Percentiles rank a stretch among this genome's conserved stretches.
These are phyloP conservation scores for Aspergillus conjunctus DNA, from an alignment of 495 filamentous ascomycete genomes.

Conservation along the genomic window DNA sequence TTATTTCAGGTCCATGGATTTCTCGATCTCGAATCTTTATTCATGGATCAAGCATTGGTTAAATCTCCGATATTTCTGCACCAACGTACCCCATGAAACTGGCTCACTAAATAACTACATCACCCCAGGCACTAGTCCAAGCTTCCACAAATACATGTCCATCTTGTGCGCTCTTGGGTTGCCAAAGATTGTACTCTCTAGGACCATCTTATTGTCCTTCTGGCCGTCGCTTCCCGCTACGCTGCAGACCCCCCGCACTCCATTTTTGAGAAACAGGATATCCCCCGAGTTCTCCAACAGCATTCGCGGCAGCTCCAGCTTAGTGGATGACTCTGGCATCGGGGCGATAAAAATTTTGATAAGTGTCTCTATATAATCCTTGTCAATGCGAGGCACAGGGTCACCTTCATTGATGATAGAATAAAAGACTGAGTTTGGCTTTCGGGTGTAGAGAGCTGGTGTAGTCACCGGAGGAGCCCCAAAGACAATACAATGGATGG, in stretches of 20 bases:
- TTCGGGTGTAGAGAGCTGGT: constrained; percentile 49
- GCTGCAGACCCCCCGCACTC: constrained; percentile 1
- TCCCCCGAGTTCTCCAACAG: constrained; percentile 9
- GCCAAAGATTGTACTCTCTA: constrained; percentile 13
- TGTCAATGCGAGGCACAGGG: constrained; percentile 75
- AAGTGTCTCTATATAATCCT: constrained; percentile 68
- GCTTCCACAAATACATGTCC: constrained; percentile 17
- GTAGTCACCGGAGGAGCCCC: constrained; percentile 76
- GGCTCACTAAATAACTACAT: not conserved
- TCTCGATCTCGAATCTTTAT: too few relatives aligned
- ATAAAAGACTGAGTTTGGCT: constrained; percentile 67
- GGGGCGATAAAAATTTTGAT: constrained; percentile 69
- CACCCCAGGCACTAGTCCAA: not conserved
- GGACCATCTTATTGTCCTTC: not conserved
- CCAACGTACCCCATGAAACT: too few relatives aligned
- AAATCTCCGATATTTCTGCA: too few relatives aligned
- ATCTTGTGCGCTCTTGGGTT: constrained; percentile 18
- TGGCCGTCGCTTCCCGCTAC: constrained; percentile 8
- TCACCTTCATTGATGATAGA: constrained; percentile 85
- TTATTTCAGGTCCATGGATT: too few relatives aligned
- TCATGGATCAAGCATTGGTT: too few relatives aligned
- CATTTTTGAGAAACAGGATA: constrained; percentile 11
- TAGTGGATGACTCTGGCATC: constrained; percentile 40
- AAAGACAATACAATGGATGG: constrained; percentile 78
- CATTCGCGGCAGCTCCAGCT: constrained; percentile 5